Percentiles rank a stretch among this genome's conserved stretches.
Conservation (phyloP, 1,284 basidiomycete species). For the Grifola frondosa region DNA sequence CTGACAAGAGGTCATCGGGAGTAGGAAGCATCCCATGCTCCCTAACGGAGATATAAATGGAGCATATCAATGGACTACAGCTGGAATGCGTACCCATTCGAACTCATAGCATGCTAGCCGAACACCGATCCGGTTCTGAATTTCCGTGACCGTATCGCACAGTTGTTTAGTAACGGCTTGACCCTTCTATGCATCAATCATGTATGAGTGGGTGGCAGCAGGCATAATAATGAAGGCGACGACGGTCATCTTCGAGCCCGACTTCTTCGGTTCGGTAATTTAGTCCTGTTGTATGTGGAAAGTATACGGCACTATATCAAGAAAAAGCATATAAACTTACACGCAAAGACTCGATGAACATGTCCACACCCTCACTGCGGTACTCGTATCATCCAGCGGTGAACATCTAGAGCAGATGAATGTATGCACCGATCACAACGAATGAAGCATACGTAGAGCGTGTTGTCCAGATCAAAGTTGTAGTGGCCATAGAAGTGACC, state of each 20-base stretch:
- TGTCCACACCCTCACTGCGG: constrained; percentile 97
- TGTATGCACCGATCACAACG: neutral
- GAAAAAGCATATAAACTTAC: constrained; percentile 38
- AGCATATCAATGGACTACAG: constrained; percentile 9
- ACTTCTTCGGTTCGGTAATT: constrained; percentile 85
- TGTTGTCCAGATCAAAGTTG: constrained; percentile 93
- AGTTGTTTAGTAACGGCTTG: constrained; percentile 97
- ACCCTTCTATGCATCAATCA: constrained; percentile 94
- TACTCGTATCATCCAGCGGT: constrained; percentile 98
- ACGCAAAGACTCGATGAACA: constrained; percentile 98
- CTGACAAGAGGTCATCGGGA: constrained; percentile 78
- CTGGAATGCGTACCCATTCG: constrained; percentile 65
- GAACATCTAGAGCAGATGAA: constrained; percentile 64
- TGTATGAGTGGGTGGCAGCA: constrained; percentile 92
- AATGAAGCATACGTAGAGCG: constrained; percentile 70
- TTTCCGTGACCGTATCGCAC: constrained; percentile 91
- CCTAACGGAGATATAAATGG: constrained; percentile 34
- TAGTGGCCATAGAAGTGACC: constrained; percentile 98
- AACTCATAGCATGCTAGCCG: constrained; percentile 89
- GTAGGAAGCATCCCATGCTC: constrained; percentile 74
- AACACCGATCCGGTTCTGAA: constrained; percentile 88
- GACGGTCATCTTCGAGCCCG: constrained; percentile 78
- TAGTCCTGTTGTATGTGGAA: constrained; percentile 44
- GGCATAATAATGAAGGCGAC: constrained; percentile 99
- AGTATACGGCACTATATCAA: constrained; percentile 6